Evolutionary conservation across 192 early-diverging fungal genomes (phyloP), one percentile per base, ranked within the genome.

Genomic region (Thoreauomyces humboldtii): DNA sequence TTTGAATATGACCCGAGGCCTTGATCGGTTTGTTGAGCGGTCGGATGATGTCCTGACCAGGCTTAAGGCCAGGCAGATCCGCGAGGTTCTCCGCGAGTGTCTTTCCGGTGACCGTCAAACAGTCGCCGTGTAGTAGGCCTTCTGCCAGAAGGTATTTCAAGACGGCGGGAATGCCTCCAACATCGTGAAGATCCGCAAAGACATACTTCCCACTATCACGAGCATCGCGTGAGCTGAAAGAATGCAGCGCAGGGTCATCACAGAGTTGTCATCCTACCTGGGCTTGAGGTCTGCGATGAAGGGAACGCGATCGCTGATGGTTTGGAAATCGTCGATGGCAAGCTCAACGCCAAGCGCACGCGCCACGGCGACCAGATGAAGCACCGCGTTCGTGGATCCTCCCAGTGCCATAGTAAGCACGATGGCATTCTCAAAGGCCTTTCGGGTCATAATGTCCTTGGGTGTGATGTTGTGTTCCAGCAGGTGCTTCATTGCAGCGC

Each of bases 241-340:
- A 19, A 11, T 62, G 54, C 21, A n/a, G 7, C 38, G 34, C 9
- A 15, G 58, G 45, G 1, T 15, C n/a, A 43, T 11, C 7, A 43
- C 21, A 66, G 36, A 9, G 24, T 15, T 21, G 0, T 12, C 41
- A n/a, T 9, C 38, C 14, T 63, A 79, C 77, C 80, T 87, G 57
- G 97, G 97, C 79, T 98, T 98, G 67, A 99, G 77, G 80, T 99
- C 93, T 24, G 97, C 97, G 79, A 99, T 84, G 76, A 99, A 88
- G 34, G 97, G 97, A 35, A 88, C 88, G 64, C 83, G 78, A 74
- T 96, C 88, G 69, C 89, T 92, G 73, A 94, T 83, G 48, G 67
- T 75, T 75, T 99, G 97, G 90, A 98, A 98, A 59, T 99, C 97
- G 58, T 94, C 90, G 59, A 99, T 77, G 14, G 85, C 91, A 61